Evolutionary conservation across 108 stramenopile species (phyloP), one percentile per base, ranked within the genome.

Genomic region (Cylindrotheca fusiformis): DNA sequence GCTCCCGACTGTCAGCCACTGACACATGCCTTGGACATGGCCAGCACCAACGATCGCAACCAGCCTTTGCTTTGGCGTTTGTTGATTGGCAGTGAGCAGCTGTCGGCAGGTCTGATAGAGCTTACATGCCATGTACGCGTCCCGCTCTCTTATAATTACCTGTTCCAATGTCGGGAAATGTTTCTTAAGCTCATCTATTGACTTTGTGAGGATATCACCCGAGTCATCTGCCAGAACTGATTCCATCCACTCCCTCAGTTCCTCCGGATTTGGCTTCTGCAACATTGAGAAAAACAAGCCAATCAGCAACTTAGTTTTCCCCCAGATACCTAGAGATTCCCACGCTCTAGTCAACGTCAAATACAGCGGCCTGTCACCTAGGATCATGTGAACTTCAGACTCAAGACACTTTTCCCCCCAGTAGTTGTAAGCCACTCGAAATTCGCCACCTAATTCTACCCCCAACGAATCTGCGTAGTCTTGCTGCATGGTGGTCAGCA

Each of bases 1-100:
- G 21, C 30, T 32, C 26, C 62, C 27, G 49, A 23, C 26, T 3
- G 83, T 84, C 47, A 84, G 32, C 73, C 76, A 72, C 24, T 65
- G 47, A 19, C 49, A 65, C 25, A 94, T 81, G 0, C 92, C 92
- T 49, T 68, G 60, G 44, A 89, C 73, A 72, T 90, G 92, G 8
- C 92, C 88, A n/a, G 92, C 92, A 19, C 92, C 92, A 5, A 94
- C 87, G 46, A 94, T 82, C 14, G 83, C 88, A 44, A 93, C 88
- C 54, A 90, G n/a, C 27, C 10, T 67, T 41, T 41, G 36, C 36
- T 14, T 41, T 41, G 6, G 36, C 36, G 54, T 5, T 68, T 68
- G 24, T 41, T 48, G 17, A n/a, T 26, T n/a, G 48, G 21, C 28
- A 41, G 49, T 41, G 32, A 70, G 58, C 32, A 73, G 44, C 32